phyloP scores from a whole-genome alignment of 2,329 filamentous ascomycete genomes.

The Sordariomycetes sp. region DNA sequence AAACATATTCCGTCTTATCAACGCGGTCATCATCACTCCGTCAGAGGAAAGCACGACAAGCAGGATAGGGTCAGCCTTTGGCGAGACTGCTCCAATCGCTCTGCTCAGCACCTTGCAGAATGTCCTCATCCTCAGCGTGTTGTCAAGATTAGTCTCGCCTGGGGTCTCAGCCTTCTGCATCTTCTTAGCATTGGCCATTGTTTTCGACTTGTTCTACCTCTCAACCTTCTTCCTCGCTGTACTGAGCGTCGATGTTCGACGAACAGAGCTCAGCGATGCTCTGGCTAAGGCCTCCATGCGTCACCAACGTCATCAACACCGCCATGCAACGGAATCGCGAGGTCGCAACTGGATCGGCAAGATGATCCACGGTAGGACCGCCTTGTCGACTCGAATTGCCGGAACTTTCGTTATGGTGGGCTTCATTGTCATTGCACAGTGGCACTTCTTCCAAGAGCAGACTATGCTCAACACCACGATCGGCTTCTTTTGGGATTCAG shows the following conservation, averaged over 20 bases:
- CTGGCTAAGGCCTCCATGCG: slow-evolving; percentile 45
- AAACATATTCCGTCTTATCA: slow-evolving; percentile 71
- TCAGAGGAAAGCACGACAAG: slow-evolving; percentile 58
- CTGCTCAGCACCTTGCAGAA: slow-evolving; percentile 62
- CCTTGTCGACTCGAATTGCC: slow-evolving; percentile 64
- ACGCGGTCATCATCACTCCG: slow-evolving; percentile 64
- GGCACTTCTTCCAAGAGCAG: slow-evolving; percentile 64
- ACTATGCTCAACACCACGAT: slow-evolving; percentile 22
- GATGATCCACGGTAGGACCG: slow-evolving; percentile 53
- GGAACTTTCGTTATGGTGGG: slow-evolving; percentile 65
- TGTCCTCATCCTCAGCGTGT: slow-evolving; percentile 51
- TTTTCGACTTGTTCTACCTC: slow-evolving; percentile 71
- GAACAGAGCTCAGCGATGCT: slow-evolving; percentile 67
- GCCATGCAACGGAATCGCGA: slow-evolving; percentile 2
- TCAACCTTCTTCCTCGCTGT: slow-evolving; percentile 75
- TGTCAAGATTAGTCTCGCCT: slow-evolving; percentile 59
- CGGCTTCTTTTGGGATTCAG: slow-evolving; percentile 3
- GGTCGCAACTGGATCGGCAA: slow-evolving; percentile 44
- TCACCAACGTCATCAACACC: slow-evolving; percentile 4
- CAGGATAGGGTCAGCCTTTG: slow-evolving; percentile 65
- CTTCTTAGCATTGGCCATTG: slow-evolving; percentile 65
- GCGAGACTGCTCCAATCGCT: slow-evolving; percentile 61
- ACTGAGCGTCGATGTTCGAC: slow-evolving; percentile 67
- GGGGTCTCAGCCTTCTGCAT: slow-evolving; percentile 68
- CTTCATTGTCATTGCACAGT: slow-evolving; percentile 65